Evolutionary conservation across 495 filamentous ascomycete genomes (phyloP), one percentile per base, ranked within the genome.

Genomic region (Trypethelium eluteriae): DNA sequence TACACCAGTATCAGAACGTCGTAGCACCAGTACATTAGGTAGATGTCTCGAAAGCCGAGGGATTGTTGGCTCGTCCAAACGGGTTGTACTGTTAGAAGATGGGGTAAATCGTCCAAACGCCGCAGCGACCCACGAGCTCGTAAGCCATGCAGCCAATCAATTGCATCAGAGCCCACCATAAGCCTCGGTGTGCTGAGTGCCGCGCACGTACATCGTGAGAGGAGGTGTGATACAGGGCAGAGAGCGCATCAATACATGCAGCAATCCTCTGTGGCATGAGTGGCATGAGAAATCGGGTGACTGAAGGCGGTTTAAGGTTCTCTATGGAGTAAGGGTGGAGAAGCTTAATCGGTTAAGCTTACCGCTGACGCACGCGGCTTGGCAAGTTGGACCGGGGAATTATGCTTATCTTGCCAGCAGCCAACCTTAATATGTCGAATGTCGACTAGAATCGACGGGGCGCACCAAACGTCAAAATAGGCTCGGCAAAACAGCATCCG

Each of bases 371-470:
- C 53, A 59, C 18, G 53, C 53, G 53, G 53, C 53, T 59, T 59
- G 53, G 53, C 36, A 35, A 18, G 32, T 36, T 59, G 5, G 32
- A 59, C 53, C 32, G 53, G 53, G 53, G 53, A 35, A 35, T 59
- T 59, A 59, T 59, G 53, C 53, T 59, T 59, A 59, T 59, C 53
- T 59, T 18, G 53, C 4, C 7, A 59, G 53, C 53, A 59, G 10
- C 36, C 53, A 59, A 59, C 53, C 53, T 59, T 59, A 59, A 59
- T 25, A 59, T 59, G 25, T 36, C 7, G 14, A n/a, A 18, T 36
- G 53, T 25, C 25, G 25, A 36, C 53, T 59, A 36, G 32, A 4
- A 59, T 59, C 53, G 32, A 36, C 53, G 32, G 36, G 32, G 34
- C 36, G 53, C 53, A 59, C 53, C 25, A 59, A 32, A 59, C 14